These are phyloP conservation scores for Pichia kluyveri DNA, from an alignment of 805 yeast genomes.

Conservation along the genomic window DNA sequence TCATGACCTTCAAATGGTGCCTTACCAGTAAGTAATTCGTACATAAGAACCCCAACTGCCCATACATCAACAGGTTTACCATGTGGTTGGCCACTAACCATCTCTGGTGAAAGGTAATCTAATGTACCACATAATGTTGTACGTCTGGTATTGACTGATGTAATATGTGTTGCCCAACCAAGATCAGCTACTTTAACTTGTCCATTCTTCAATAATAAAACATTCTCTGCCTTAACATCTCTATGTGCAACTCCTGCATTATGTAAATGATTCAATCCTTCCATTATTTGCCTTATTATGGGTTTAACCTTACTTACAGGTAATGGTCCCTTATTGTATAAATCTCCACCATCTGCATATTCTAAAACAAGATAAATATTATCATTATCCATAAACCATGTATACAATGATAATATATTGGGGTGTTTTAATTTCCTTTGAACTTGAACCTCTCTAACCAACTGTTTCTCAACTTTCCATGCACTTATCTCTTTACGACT, in stretches of 20 bases:
- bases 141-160: conserved; percentile 36
- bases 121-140: conserved; percentile 90
- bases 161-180: conserved; percentile 82
- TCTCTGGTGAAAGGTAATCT: conserved; percentile 92
- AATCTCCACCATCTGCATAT: conserved; percentile 78
- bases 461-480: conserved; percentile 73
- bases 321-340: conserved; percentile 51
- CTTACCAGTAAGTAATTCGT: conserved; percentile 76
- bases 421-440: conserved; percentile 74
- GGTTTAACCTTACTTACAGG: background rate
- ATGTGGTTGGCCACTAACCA: conserved; percentile 78
- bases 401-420: conserved; percentile 71
- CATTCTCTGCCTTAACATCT: conserved; percentile 92
- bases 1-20: conserved; percentile 90
- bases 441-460: conserved; percentile 85
- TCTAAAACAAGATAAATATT: conserved; percentile 81
- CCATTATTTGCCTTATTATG: background rate
- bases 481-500: conserved; percentile 68
- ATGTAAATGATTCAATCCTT: conserved; percentile 70
- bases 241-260: conserved; percentile 76
- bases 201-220: conserved; percentile 57
- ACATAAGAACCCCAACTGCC: conserved; percentile 85
- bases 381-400: conserved; percentile 73
- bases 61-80: conserved; percentile 78
- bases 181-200: conserved; percentile 64